These are phyloP conservation scores for Cordyceps fumosorosea DNA, from an alignment of 2,329 filamentous ascomycete genomes.

Conservation along the genomic window DNA sequence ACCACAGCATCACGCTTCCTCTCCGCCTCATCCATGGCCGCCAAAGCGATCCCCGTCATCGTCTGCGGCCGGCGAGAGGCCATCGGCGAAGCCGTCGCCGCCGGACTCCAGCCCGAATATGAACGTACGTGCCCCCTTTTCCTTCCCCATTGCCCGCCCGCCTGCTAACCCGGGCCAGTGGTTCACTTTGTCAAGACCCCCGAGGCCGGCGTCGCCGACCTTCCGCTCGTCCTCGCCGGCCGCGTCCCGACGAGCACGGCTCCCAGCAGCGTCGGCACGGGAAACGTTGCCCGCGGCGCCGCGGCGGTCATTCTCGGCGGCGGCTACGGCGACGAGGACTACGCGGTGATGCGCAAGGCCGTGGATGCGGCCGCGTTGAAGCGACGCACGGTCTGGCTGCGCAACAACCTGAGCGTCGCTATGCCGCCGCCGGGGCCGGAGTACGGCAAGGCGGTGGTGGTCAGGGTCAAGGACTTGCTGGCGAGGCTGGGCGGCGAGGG, in stretches of 20 bases:
- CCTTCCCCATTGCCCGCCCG: not conserved
- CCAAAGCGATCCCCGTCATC: conserved; percentile 7
- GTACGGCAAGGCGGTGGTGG: conserved; percentile 22
- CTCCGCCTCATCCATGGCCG: not conserved
- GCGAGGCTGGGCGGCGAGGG: conserved; percentile 17
- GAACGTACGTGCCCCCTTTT: conserved; percentile 3
- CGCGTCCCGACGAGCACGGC: not conserved
- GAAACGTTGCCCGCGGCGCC: not conserved
- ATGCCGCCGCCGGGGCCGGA: conserved; percentile 21
- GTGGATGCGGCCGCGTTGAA: conserved; percentile 2
- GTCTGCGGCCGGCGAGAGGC: conserved; percentile 10
- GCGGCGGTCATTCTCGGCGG: conserved; percentile 10
- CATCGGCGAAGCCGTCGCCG: conserved; percentile 8
- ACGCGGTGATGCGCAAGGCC: conserved; percentile 7
- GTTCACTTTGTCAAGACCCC: conserved; percentile 13
- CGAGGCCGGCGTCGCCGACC: conserved; percentile 10
- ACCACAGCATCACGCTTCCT: not conserved
- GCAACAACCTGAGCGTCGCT: conserved; percentile 17
- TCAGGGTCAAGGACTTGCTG: conserved; percentile 21
- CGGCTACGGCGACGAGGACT: conserved; percentile 9
- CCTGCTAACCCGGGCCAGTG: not conserved
- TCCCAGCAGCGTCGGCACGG: conserved; percentile 7
- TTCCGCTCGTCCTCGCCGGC: conserved; percentile 9
- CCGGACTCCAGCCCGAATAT: conserved; percentile 4
- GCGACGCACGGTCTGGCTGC: conserved; percentile 18